Evolutionary conservation across 2,329 filamentous ascomycete genomes (phyloP).

Genomic region (Aspergillus niger): DNA sequence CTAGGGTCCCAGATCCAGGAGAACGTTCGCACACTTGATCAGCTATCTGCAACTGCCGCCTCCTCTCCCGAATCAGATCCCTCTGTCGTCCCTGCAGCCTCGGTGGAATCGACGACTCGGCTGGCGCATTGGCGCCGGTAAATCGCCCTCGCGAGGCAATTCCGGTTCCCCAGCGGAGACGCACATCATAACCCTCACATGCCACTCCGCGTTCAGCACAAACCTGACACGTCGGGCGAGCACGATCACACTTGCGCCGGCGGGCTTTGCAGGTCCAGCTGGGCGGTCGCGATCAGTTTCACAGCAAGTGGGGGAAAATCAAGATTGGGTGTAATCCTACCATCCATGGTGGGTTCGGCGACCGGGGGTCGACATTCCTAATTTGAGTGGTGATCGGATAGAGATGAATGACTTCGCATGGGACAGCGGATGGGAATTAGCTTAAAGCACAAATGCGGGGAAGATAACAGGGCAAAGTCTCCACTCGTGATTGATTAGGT

Average conservation of each 20-base stretch:
- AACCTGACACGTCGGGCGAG: constrained; percentile 27
- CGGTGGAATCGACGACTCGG: constrained; percentile 25
- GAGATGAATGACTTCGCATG: neutral
- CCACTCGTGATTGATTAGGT: neutral
- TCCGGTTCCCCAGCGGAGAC: constrained; percentile 33
- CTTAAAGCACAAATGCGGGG: neutral
- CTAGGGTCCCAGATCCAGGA: neutral
- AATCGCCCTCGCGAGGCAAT: constrained; percentile 37
- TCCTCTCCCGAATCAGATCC: constrained; percentile 26
- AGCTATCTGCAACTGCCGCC: neutral
- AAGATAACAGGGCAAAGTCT: neutral
- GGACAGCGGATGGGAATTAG: neutral
- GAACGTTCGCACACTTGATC: neutral
- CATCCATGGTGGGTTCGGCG: constrained; percentile 31
- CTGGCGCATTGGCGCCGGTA: constrained; percentile 32
- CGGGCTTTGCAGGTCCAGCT: constrained; percentile 34
- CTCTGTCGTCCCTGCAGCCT: constrained; percentile 29
- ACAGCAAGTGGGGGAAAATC: neutral
- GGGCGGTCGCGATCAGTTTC: neutral
- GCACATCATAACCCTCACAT: constrained; percentile 36
- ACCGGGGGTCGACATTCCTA: constrained; percentile 31
- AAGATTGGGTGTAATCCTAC: neutral
- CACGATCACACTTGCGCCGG: constrained; percentile 32
- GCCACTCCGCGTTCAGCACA: constrained; percentile 26
- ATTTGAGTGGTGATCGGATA: neutral